Base-by-base conservation (phyloP, 768 basidiomycete species). In the Agrocybe chaxingu region DNA sequence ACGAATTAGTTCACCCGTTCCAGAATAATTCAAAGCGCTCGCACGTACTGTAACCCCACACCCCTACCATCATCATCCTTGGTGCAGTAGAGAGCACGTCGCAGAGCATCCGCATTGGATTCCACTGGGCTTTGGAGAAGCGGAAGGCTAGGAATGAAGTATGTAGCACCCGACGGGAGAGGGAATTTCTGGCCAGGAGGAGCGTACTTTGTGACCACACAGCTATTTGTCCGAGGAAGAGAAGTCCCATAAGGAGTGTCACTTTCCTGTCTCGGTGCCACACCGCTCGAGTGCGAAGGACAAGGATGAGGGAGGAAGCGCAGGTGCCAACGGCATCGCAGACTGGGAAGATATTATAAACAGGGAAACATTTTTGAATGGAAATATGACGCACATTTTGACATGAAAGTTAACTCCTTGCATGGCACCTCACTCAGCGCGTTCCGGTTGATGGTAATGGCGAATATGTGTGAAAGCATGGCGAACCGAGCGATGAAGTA, bases 301-400 rank as follows among this genome's bases (percentile, higher is more conserved):
- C 58, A 13, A 70, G 64, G 53, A 69, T 69, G 19, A 70, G 51
- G 0, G 16, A 68, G 6, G 67, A 63, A 29, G 56, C 49, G 42
- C 65, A 67, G 7, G 67, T 69, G 16, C 66, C 67, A 48, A 70
- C 53, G 16, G 66, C 65, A 44, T 68, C 69, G 33, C 65, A 46
- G 18, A 67, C 69, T 70, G 18, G 18, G 36, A 42, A n/a, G 52
- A 44, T 34, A 18, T 37, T 8, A 8, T 16, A 35, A 24, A 31
- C 31, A 18, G 13, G 8, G 24, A 7, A 11, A 30, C 7, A 16
- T 16, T 16, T 31, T 7, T 24, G 39, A 34, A 41, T 13, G n/a
- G 4, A 13, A 2, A 18, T 29, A 16, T 2, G 13, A 47, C 61
- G 18, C 49, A 70, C 68, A 59, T 48, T n/a, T 70, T 2, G 67